phyloP scores from a whole-genome alignment of 106 monocot genomes.

The Apostasia shenzhenica region DNA sequence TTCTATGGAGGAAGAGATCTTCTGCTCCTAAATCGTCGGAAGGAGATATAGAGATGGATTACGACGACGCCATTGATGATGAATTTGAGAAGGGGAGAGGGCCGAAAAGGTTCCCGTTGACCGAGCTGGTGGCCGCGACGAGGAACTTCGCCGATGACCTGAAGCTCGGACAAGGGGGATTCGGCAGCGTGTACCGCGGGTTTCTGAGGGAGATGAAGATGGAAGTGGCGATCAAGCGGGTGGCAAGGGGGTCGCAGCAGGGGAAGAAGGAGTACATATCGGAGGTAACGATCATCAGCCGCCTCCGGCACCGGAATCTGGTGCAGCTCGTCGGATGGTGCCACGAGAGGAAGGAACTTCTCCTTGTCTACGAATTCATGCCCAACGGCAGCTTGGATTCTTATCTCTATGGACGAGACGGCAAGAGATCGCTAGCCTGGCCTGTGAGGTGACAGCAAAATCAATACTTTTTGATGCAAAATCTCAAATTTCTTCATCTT shows the following conservation, averaged over 20 bases:
- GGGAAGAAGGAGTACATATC: conserved; percentile 17
- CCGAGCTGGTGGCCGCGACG: conserved; percentile 10
- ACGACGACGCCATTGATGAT: conserved; percentile 1
- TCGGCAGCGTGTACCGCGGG: conserved; percentile 23
- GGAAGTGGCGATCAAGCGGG: conserved; percentile 24
- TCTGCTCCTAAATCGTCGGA: neutral
- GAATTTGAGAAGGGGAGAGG: conserved; percentile 19
- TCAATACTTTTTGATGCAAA: neutral
- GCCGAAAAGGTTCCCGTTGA: conserved; percentile 11
- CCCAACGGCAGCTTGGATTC: conserved; percentile 45
- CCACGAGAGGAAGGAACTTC: conserved; percentile 11
- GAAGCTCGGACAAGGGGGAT: conserved; percentile 30
- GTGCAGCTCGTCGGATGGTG: conserved; percentile 32
- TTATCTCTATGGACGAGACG: conserved; percentile 9
- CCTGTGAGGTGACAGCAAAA: neutral
- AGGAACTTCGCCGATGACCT: conserved; percentile 18
- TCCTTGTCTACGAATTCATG: conserved; percentile 32
- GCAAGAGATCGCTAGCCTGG: conserved; percentile 5
- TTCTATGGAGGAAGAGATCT: conserved; percentile 8
- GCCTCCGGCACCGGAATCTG: conserved; percentile 23
- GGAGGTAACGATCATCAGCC: conserved; percentile 24
- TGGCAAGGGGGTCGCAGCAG: conserved; percentile 11
- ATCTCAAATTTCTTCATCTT: neutral
- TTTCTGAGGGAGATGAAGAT: neutral
- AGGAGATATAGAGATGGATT: neutral